Evolutionary conservation across 2,329 filamentous ascomycete genomes (phyloP), one percentile per base, ranked within the genome.

Genomic region (Pseudogymnoascus sp.): DNA sequence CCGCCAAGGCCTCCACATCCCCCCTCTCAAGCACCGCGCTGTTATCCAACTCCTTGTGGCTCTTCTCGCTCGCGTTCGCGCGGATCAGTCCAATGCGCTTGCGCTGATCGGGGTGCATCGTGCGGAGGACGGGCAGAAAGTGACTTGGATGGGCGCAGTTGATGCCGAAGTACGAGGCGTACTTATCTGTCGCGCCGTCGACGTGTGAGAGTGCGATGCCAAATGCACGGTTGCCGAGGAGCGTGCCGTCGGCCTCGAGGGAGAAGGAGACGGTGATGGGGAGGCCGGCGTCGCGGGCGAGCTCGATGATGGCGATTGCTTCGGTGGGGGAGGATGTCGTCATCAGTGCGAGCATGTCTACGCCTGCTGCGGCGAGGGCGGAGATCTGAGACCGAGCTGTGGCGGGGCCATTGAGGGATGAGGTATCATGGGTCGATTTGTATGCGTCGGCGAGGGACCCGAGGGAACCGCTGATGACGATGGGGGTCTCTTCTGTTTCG

Each of bases 231-330:
- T 11, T 5, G 28, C 49, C 49, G n/a, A 56, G 49, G 25, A 34
- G 49, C 1, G 49, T 34, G 25, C 49, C 49, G 49, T 56, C 49
- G 5, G 28, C 18, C 49, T 56, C 49, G 49, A 56, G 49, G n/a
- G 49, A 34, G 49, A 56, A 56, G 9, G 49, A 56, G 25, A 56
- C 49, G n/a, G 49, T 56, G 9, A 56, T 56, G 25, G 49, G 49
- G n/a, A 56, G 49, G 25, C 49, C 49, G 5, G 49, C 49, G 25
- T 56, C 49, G 28, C 49, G 49, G 49, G 49, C 49, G 9, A 56
- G 49, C 9, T 56, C 49, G 28, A 56, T 56, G 49, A 56, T 34
- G 49, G 49, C 49, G 49, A 56, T 56, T 56, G 49, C 49, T 7
- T 56, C 49, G 5, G 49, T 56, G n/a, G 49, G 49, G 9, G 49